phyloP scores from a whole-genome alignment of 148 eudicot genomes.

The Bassia scoparia region DNA sequence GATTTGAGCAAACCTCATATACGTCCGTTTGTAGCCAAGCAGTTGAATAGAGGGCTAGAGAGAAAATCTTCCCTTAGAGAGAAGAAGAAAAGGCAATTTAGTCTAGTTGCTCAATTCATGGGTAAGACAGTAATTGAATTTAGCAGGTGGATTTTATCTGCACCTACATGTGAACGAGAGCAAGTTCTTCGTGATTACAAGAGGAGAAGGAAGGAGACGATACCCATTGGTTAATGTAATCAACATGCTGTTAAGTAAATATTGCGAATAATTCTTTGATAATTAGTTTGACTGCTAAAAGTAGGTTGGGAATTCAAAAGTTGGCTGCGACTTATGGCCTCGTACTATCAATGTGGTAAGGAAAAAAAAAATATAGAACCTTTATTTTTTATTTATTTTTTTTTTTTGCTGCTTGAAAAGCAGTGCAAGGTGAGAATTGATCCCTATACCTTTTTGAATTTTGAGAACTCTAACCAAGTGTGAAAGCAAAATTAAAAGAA shows the following conservation, averaged over 20 bases:
- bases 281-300: not conserved
- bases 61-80: constrained; percentile 28
- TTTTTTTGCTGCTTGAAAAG: no score
- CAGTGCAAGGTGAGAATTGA: no score
- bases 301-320: not conserved
- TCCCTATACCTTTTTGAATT: no score
- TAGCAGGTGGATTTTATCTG: constrained; percentile 61
- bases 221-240: not conserved
- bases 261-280: not conserved
- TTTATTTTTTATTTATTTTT: no score
- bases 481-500: no score
- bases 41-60: constrained; percentile 13
- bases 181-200: constrained; percentile 53
- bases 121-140: constrained; percentile 59
- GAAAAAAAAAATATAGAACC: no score
- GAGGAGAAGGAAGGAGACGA: constrained; percentile 36
- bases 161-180: constrained; percentile 47
- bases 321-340: not conserved
- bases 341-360: no score
- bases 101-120: constrained; percentile 47
- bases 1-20: constrained; percentile 21
- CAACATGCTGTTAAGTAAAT: not conserved
- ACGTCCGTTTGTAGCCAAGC: constrained; percentile 27
- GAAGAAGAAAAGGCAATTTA: constrained; percentile 47
- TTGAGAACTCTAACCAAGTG: no score